phyloP scores from a whole-genome alignment of 192 early-diverging fungal genomes.

The Cetraspora pellucida region DNA sequence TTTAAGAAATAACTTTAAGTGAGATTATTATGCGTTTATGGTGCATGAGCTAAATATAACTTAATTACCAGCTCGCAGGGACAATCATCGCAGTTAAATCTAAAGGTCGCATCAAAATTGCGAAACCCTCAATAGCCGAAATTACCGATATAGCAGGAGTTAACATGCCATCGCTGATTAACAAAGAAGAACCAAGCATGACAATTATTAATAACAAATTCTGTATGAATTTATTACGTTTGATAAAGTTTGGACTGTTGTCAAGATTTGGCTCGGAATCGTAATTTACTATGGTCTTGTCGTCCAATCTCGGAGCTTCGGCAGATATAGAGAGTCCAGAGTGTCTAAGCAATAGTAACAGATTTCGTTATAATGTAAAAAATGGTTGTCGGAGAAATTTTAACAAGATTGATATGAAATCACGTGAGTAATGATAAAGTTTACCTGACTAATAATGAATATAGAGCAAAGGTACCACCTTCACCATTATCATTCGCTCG shows the following conservation, averaged over 20 bases:
- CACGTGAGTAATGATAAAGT: too few species aligned
- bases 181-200: background rate
- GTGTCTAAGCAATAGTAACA: background rate
- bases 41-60: background rate
- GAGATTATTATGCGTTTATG: background rate
- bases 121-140: conserved; percentile 17
- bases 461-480: background rate
- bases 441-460: background rate
- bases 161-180: background rate
- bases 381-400: too few species aligned
- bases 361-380: too few species aligned
- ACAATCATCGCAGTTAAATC: background rate
- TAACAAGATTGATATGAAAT: too few species aligned
- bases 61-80: background rate
- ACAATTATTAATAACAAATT: background rate
- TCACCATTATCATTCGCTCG: background rate
- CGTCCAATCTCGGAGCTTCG: background rate
- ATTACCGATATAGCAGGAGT: conserved; percentile 28
- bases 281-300: background rate
- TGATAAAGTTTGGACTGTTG: background rate
- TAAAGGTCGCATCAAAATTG: background rate
- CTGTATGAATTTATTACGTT: background rate
- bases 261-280: background rate
- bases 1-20: background rate
- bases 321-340: background rate